These are phyloP conservation scores for Cucurbitaria berberidis DNA, from an alignment of 2,329 filamentous ascomycete species.

Conservation along the genomic window DNA sequence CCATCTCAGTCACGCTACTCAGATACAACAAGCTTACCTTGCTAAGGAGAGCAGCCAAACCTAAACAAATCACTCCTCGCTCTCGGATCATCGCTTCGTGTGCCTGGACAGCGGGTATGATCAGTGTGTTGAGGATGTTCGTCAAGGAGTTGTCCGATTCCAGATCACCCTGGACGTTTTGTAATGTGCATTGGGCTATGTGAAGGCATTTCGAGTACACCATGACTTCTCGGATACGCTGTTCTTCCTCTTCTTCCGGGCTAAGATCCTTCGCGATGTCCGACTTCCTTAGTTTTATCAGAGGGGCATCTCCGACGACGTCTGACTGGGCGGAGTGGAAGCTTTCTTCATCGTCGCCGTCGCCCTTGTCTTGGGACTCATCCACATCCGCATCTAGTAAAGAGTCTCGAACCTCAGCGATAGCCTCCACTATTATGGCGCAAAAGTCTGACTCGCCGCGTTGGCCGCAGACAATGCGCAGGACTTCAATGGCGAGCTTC, in stretches of 20 bases:
- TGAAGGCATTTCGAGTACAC: conserved; percentile 98
- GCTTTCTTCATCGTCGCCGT: conserved; percentile 66
- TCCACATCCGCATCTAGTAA: conserved; percentile 72
- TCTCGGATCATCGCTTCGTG: conserved; percentile 93
- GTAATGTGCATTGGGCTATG: conserved; percentile 96
- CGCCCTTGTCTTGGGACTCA: conserved; percentile 57
- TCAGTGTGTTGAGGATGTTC: conserved; percentile 96
- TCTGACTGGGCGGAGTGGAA: conserved; percentile 94
- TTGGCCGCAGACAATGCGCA: conserved; percentile 81
- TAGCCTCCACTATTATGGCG: conserved; percentile 85
- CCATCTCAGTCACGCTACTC: background rate
- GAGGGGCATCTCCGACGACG: conserved; percentile 67
- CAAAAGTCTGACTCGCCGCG: conserved; percentile 84
- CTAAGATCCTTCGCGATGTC: conserved; percentile 49
- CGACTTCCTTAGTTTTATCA: conserved; percentile 48
- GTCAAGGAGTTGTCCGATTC: conserved; percentile 92
- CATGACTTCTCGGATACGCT: conserved; percentile 87
- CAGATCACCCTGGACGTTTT: conserved; percentile 86
- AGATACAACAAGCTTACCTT: conserved; percentile 59
- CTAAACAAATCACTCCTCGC: conserved; percentile 85
- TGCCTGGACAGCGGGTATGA: conserved; percentile 91
- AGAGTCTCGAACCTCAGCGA: conserved; percentile 95
- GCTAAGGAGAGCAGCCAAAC: conserved; percentile 88
- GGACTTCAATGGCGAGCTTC: conserved; percentile 80
- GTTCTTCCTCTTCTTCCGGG: conserved; percentile 64